phyloP scores from a whole-genome alignment of 2,329 filamentous ascomycete genomes.

The Chlorencoelia australis region DNA sequence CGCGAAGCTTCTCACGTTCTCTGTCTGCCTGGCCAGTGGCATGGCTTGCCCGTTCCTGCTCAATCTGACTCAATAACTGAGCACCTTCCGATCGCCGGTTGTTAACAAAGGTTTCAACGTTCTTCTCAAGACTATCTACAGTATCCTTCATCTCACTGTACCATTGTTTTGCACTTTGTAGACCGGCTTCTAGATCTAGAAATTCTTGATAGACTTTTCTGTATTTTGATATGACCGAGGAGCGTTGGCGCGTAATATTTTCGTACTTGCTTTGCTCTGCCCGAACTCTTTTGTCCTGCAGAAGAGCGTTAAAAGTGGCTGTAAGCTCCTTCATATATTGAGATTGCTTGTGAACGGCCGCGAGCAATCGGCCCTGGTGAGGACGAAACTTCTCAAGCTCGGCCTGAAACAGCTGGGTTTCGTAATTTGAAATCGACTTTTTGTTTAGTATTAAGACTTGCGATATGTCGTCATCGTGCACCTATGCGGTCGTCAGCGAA shows the following conservation, averaged over 20 bases:
- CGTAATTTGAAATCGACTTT: constrained; percentile 86
- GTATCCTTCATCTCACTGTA: constrained; percentile 95
- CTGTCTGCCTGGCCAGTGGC: constrained; percentile 47
- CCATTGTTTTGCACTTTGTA: constrained; percentile 83
- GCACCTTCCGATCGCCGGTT: constrained; percentile 87
- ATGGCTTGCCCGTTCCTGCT: constrained; percentile 25
- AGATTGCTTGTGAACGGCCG: constrained; percentile 92
- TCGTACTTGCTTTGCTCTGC: constrained; percentile 96
- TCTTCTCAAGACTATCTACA: constrained; percentile 83
- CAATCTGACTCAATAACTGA: constrained; percentile 75
- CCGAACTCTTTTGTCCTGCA: constrained; percentile 89
- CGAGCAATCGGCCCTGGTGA: constrained; percentile 81
- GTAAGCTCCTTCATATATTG: constrained; percentile 93
- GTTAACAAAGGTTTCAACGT: constrained; percentile 93
- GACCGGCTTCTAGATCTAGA: constrained; percentile 74
- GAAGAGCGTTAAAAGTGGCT: constrained; percentile 69
- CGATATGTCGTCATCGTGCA: constrained; percentile 93
- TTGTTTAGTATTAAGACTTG: constrained; percentile 97
- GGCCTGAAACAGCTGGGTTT: constrained; percentile 83
- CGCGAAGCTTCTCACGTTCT: constrained; percentile 75
- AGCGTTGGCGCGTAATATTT: constrained; percentile 70
- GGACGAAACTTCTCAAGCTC: constrained; percentile 96
- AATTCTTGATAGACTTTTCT: constrained; percentile 89
- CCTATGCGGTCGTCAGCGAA: constrained; percentile 39
- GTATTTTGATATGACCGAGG: constrained; percentile 74